Base-by-base conservation (phyloP, 495 filamentous ascomycete genomes). In the Daldinia childiae region DNA sequence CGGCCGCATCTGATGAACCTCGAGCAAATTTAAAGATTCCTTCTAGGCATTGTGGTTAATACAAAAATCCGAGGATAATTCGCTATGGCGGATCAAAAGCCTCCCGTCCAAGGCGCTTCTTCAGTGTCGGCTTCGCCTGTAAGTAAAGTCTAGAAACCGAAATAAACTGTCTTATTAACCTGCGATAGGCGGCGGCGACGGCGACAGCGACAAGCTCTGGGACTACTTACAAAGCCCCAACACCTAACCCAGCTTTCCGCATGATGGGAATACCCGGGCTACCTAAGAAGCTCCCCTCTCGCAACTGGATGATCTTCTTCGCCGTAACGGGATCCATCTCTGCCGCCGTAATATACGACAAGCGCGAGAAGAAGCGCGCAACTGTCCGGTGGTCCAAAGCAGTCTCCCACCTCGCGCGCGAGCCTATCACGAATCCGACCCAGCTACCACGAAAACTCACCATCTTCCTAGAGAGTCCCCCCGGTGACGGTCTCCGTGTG, bases 261-360 rank as follows among this genome's bases (percentile, higher is more conserved):
- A 92, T 92, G 87, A 88, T 94, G 81, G 93, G 93, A 78, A 82
- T 98, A 64, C 94, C 94, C 26, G 90, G 87, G 60, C 84, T 96
- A 66, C 89, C 91, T 15, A 85, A 90, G 73, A 94, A 91, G 82
- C 89, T 99, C 9, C 95, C 95, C 19, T 99, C 95, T 12, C 90
- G 96, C 29, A 98, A 98, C 77, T 99, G 95, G 95, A 87, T 92
- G 81, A 98, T 99, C 71, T 98, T 99, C 83, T 84, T 95, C 75
- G 82, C 90, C 17, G 79, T 98, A 69, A 90, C 90, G 14, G 89
- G 89, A 30, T 89, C 92, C 36, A 91, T 97, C 71, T 89, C 91
- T 0, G 89, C 86, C 6, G 90, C 91, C 11, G 79, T 98, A 54
- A 84, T 93, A 71, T 97, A 98, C 82, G 95, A 99, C 81, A 93